phyloP scores from a whole-genome alignment of 176 grass and related monocot genomes.

The Canna indica region DNA sequence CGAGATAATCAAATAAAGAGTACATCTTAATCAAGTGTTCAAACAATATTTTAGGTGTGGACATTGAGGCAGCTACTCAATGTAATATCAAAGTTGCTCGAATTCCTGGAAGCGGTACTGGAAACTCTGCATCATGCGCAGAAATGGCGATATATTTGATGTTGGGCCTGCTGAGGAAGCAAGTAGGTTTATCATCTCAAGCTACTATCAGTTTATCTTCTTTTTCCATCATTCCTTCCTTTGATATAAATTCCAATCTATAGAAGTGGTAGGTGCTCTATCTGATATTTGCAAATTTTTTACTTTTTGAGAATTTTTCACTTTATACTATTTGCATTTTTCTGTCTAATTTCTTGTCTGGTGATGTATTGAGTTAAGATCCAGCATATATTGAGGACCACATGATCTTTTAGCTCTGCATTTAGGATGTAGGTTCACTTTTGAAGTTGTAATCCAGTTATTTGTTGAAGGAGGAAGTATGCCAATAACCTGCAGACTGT shows the following conservation, averaged over 20 bases:
- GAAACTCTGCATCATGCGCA: slow-evolving; percentile 71
- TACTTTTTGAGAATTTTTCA: neutral
- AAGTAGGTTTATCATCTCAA: slow-evolving; percentile 38
- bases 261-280: no score
- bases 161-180: slow-evolving; percentile 66
- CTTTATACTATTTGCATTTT: neutral
- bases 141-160: slow-evolving; percentile 90
- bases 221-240: neutral
- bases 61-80: slow-evolving; percentile 74
- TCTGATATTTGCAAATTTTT: no score
- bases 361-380: neutral
- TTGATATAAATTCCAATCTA: neutral
- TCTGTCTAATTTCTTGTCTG: slow-evolving; percentile 7
- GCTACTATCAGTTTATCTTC: neutral
- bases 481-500: no score
- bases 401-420: no score
- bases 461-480: no score
- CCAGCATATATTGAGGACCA: neutral
- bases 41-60: slow-evolving; percentile 51
- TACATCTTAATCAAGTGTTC: slow-evolving; percentile 4
- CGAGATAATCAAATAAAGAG: neutral
- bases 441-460: no score
- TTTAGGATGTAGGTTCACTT: no score
- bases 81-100: slow-evolving; percentile 87
- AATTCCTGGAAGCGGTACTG: slow-evolving; percentile 75